These are phyloP conservation scores for Oropetium thomaeum DNA, from an alignment of 176 grass and related monocot species.

Conservation along the genomic window DNA sequence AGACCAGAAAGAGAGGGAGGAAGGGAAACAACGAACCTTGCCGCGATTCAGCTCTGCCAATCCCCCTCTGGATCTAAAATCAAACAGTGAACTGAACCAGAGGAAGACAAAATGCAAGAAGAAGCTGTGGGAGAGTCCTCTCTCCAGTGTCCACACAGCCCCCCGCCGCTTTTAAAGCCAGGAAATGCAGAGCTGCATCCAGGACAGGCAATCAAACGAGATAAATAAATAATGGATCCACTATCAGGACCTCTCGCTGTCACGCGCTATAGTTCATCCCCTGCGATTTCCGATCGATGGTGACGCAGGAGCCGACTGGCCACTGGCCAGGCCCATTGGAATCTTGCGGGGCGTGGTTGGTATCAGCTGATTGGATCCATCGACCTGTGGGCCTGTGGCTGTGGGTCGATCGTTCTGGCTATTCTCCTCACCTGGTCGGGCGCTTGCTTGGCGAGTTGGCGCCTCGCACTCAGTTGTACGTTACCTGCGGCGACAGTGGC, in stretches of 20 bases:
- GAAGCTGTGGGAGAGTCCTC: slow-evolving; percentile 13
- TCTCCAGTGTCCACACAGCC: background rate
- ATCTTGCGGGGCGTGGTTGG: slow-evolving; percentile 29
- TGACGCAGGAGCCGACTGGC: slow-evolving; percentile 5
- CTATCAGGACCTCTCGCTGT: slow-evolving; percentile 3
- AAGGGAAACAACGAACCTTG: slow-evolving; percentile 14
- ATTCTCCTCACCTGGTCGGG: background rate
- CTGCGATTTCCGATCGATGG: slow-evolving; percentile 8
- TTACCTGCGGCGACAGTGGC: background rate
- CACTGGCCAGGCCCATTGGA: too few relatives aligned
- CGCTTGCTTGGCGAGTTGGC: background rate
- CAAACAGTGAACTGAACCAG: background rate
- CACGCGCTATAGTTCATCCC: slow-evolving; percentile 4
- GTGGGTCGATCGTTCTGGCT: background rate
- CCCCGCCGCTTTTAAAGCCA: slow-evolving; percentile 38
- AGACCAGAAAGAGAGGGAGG: background rate
- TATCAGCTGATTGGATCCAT: slow-evolving; percentile 6
- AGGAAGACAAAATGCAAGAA: slow-evolving; percentile 12
- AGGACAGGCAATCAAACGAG: background rate
- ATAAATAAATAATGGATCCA: background rate
- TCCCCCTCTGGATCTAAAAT: slow-evolving; percentile 21
- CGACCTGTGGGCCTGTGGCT: too few relatives aligned
- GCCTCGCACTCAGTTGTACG: background rate
- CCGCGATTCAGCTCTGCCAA: background rate
- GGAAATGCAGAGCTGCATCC: slow-evolving; percentile 30